Percentiles rank a stretch among this genome's conserved stretches.
phyloP scores from a whole-genome alignment of 768 basidiomycete species.

The Tulasnella sp. region DNA sequence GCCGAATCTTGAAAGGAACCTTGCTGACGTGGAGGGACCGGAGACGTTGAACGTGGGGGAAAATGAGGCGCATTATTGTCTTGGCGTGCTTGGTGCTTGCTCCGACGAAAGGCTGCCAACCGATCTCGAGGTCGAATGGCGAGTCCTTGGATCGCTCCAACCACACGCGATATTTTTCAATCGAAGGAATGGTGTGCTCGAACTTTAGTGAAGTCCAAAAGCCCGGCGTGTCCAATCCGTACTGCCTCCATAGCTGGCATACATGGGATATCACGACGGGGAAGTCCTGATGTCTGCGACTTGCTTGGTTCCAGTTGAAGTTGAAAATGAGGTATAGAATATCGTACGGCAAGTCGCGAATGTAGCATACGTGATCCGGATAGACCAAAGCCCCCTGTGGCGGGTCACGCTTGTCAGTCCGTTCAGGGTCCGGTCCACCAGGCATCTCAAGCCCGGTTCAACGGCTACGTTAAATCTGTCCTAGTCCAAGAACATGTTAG shows the following conservation, averaged over 20 bases:
- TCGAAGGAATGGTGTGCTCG: not conserved
- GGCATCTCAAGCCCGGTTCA: too few relatives aligned
- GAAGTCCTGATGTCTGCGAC: not conserved
- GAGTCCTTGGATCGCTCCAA: not conserved
- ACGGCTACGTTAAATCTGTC: too few relatives aligned
- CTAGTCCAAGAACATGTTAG: too few relatives aligned
- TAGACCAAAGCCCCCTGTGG: too few relatives aligned
- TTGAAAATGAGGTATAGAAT: not conserved
- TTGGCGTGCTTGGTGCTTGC: not conserved
- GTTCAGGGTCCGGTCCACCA: too few relatives aligned
- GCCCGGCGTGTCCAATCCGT: not conserved
- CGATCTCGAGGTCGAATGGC: not conserved
- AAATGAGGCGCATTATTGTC: not conserved
- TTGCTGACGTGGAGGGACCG: not conserved
- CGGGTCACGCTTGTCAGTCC: too few relatives aligned
- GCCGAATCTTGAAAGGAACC: not conserved
- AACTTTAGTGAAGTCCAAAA: not conserved
- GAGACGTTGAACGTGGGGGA: not conserved
- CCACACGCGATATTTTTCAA: not conserved
- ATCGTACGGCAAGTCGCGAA: not conserved
- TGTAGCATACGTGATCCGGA: not conserved
- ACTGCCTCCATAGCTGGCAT: not conserved
- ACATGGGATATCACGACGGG: not conserved
- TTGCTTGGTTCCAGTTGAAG: not conserved
- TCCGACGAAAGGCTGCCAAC: not conserved